Evolutionary conservation across 2,329 filamentous ascomycete genomes (phyloP), one percentile per base, ranked within the genome.

Genomic region (Orbilia javanica): DNA sequence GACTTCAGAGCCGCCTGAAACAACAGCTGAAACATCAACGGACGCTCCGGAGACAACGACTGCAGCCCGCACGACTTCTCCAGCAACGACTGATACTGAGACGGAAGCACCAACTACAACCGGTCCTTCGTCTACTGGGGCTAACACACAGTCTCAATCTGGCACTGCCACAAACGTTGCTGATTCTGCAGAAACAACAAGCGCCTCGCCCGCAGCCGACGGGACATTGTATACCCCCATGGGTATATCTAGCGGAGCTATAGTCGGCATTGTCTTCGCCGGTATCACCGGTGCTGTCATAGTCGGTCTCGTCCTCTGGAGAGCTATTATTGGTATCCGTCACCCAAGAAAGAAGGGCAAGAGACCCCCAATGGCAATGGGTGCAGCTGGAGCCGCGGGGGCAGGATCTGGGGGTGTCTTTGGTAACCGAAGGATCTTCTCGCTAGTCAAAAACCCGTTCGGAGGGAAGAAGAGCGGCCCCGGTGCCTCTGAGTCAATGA

Each of bases 181-280:
- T 8, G 74, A 78, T 18, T 62, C 67, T 4, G 74, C 74, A 8
- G 27, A 20, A 22, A 63, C 60, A 13, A 67, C 67, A 36, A 62
- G 67, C 3, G 27, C 60, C 13, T 18, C 44, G 0, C 29, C 74
- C 5, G 67, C 44, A 27, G 52, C 62, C 1, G 72, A 64, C 18
- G 67, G 67, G 4, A 63, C 67, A 0, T 42, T 55, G 11, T 77
- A 77, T 53, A 66, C 73, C 10, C 74, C 74, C 0, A 72, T 48
- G 52, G 74, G 74, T 72, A 78, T 78, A 67, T 72, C 74, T 6
- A 78, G 67, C 36, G 74, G 74, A 18, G 74, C 74, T 42, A 78
- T 78, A 25, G 74, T 78, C 15, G 74, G 74, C 46, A 78, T 78
- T 48, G 74, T 72, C 29, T 78, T 78, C 31, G 74, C 74, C 11